Evolutionary conservation across 305 asterid genomes (phyloP).

Genomic region (Rubia occidens): DNA sequence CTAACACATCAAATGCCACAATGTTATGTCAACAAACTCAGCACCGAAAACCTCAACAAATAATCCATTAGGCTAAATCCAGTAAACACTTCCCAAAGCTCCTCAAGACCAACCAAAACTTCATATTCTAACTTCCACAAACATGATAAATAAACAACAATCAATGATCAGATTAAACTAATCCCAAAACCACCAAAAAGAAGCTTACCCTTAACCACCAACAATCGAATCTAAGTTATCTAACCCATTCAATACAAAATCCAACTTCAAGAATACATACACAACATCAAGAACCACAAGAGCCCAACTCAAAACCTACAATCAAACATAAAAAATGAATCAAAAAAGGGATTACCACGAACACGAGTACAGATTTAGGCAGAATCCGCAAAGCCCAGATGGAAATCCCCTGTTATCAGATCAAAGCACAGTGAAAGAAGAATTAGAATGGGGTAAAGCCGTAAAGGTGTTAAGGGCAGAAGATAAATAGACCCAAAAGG

Average conservation of each 20-base stretch:
- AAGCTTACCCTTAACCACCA: neutral
- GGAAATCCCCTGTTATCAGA: slow-evolving; percentile 15
- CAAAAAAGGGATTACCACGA: slow-evolving; percentile 1
- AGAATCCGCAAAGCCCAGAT: slow-evolving; percentile 15
- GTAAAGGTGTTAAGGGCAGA: slow-evolving; percentile 13
- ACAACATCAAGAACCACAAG: neutral
- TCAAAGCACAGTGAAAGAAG: slow-evolving; percentile 17
- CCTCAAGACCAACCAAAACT: neutral
- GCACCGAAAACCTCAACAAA: neutral
- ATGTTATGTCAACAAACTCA: neutral
- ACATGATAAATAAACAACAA: neutral
- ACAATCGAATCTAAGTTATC: slow-evolving; percentile 1
- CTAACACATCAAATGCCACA: slow-evolving; percentile 5
- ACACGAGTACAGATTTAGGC: neutral
- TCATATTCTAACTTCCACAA: neutral
- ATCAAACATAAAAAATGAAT: neutral
- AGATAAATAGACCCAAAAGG: slow-evolving; percentile 14
- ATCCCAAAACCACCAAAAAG: neutral
- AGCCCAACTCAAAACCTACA: slow-evolving; percentile 9
- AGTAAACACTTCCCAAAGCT: neutral
- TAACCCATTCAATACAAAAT: neutral
- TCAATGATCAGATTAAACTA: slow-evolving; percentile 1
- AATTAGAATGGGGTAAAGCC: slow-evolving; percentile 12
- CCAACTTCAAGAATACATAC: slow-evolving; percentile 1
- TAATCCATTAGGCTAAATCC: neutral